Base-by-base conservation (phyloP, 768 basidiomycete species). In the Lactarius deliciosus region DNA sequence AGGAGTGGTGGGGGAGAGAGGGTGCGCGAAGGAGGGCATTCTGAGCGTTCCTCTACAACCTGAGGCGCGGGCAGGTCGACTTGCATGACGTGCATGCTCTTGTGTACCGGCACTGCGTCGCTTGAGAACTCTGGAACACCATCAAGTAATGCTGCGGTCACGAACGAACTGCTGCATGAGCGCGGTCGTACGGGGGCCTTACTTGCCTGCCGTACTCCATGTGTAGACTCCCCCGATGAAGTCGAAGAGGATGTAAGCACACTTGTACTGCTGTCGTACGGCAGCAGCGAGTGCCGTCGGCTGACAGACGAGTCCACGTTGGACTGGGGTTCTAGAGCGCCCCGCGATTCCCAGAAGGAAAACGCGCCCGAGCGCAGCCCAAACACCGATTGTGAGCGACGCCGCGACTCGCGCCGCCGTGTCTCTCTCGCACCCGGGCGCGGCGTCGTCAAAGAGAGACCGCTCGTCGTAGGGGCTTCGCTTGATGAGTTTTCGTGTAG, bases 301-400 rank as follows among this genome's bases (percentile, higher is more conserved):
- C 61, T 55, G 32, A n/a, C 32, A 34, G 43, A 32, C 13, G 55
- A 30, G 36, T 62, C 68, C 38, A 38, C 45, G 50, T 61, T 54
- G 18, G 36, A 28, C 54, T 45, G 57, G 41, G 57, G 38, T 16
- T 65, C 66, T 54, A 38, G 59, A 22, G 22, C 54, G 34, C 59
- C 6, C n/a, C 53, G 64, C 15, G 67, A 54, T 11, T 70, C 68
- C n/a, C 67, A 28, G 61, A 69, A 69, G 20, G 68, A 69, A 62
- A 69, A 69, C 22, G 61, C 68, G 20, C 47, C 69, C 53, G 65
- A 69, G 30, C 64, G 73, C 63, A 68, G 60, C 16, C 70, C 54
- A 20, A 74, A 72, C 20, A 74, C 74, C 3, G 75, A 75, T 57
- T 75, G 73, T 5, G 76, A 76, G 55, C 76, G 76, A 47, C 75